phyloP scores from a whole-genome alignment of 163 green algal genomes.

The Volvox carteri region DNA sequence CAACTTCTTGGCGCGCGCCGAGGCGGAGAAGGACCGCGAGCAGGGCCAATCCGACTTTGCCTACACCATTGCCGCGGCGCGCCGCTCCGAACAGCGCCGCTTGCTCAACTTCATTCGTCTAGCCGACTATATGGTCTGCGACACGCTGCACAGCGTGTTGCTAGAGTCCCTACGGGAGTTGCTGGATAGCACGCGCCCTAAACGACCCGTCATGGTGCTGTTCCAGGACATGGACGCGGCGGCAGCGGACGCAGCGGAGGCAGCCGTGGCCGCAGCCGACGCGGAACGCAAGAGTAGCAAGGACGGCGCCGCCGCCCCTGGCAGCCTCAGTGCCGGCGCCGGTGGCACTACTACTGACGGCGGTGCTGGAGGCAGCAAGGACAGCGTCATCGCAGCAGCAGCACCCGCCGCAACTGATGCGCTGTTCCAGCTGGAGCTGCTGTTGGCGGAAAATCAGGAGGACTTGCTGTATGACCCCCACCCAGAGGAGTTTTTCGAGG shows the following conservation, averaged over 20 bases:
- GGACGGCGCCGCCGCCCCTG: slow-evolving; percentile 1
- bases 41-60: slow-evolving; percentile 71
- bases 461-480: slow-evolving; percentile 74
- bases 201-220: slow-evolving; percentile 6
- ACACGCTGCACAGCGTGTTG: slow-evolving; percentile 73
- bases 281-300: slow-evolving; percentile 8
- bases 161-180: slow-evolving; percentile 76
- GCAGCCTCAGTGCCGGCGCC: slow-evolving; percentile 45
- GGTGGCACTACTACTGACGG: not conserved
- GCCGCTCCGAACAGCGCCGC: slow-evolving; percentile 82
- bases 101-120: slow-evolving; percentile 85
- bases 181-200: slow-evolving; percentile 58
- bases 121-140: slow-evolving; percentile 86
- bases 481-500: slow-evolving; percentile 72
- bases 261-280: not conserved
- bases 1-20: slow-evolving; percentile 54
- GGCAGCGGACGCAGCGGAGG: not conserved
- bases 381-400: not conserved
- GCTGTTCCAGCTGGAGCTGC: slow-evolving; percentile 82
- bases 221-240: slow-evolving; percentile 54
- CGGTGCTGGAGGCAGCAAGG: not conserved
- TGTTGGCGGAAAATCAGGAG: slow-evolving; percentile 67
- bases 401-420: slow-evolving; percentile 43
- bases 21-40: slow-evolving; percentile 61
- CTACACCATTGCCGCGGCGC: slow-evolving; percentile 85